phyloP scores from a whole-genome alignment of 805 yeast genomes.

The Zygotorulaspora chibaensis region DNA sequence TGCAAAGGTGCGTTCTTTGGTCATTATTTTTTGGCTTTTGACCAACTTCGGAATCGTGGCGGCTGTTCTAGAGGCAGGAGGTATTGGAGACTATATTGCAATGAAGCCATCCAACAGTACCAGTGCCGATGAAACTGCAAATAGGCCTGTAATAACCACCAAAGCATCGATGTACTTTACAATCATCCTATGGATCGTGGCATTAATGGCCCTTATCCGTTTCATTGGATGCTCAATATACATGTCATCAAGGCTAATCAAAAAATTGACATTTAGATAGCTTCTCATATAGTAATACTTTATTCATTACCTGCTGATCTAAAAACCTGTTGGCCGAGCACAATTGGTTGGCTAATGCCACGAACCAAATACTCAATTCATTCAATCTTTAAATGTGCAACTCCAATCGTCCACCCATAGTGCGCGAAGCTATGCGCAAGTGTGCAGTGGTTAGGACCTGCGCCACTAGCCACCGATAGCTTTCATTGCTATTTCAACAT shows the following conservation, averaged over 20 bases:
- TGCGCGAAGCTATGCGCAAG: no score
- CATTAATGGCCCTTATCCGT: slow-evolving; percentile 80
- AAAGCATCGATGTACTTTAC: slow-evolving; percentile 69
- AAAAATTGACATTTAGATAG: slow-evolving; percentile 16
- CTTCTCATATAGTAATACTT: background rate
- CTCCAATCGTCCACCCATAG: no score
- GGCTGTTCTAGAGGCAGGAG: slow-evolving; percentile 80
- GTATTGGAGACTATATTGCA: slow-evolving; percentile 46
- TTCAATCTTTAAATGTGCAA: no score
- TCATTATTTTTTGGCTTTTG: slow-evolving; percentile 85
- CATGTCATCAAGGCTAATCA: slow-evolving; percentile 39
- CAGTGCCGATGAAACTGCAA: slow-evolving; percentile 8
- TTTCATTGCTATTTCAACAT: no score
- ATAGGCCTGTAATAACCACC: slow-evolving; percentile 26
- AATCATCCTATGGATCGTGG: slow-evolving; percentile 89
- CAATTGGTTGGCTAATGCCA: no score
- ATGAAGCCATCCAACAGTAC: slow-evolving; percentile 19
- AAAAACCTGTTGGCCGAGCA: background rate
- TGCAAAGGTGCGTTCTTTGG: slow-evolving; percentile 84
- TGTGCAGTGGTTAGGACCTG: no score
- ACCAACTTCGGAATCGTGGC: slow-evolving; percentile 80
- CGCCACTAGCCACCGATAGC: no score
- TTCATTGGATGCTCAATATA: slow-evolving; percentile 70
- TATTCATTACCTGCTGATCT: background rate
- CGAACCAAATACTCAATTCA: no score